Conservation (phyloP, 257 asterid species). For the Jacaranda mimosifolia region DNA sequence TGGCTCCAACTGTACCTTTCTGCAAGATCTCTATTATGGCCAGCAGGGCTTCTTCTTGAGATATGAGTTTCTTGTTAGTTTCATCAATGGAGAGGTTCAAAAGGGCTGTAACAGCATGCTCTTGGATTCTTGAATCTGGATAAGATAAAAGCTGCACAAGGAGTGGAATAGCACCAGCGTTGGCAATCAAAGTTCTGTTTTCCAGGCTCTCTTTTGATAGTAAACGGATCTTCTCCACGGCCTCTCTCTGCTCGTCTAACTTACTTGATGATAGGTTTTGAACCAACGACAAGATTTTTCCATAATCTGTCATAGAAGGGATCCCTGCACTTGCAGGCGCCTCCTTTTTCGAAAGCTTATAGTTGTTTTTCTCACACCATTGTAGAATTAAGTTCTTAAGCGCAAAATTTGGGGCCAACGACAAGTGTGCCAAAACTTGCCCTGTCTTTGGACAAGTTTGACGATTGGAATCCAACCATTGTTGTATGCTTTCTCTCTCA, state of each 20-base stretch:
- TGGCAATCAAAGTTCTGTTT: constrained; percentile 66
- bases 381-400: constrained; percentile 70
- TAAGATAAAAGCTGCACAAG: constrained; percentile 72
- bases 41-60: constrained; percentile 64
- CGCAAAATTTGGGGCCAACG: constrained; percentile 82
- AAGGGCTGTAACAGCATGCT: constrained; percentile 83
- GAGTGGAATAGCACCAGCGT: constrained; percentile 68
- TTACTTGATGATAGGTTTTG: constrained; percentile 61
- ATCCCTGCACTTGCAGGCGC: constrained; percentile 27
- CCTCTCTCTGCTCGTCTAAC: constrained; percentile 69
- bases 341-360: constrained; percentile 55
- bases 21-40: constrained; percentile 70
- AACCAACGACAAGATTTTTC: constrained; percentile 47
- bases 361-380: constrained; percentile 78
- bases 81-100: constrained; percentile 89
- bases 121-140: constrained; percentile 83
- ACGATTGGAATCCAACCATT: constrained; percentile 74
- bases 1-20: constrained; percentile 64
- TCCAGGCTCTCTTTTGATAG: constrained; percentile 80
- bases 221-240: constrained; percentile 71
- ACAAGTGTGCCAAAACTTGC: constrained; percentile 56
- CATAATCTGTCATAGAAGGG: constrained; percentile 31
- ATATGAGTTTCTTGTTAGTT: constrained; percentile 75
- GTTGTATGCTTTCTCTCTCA: constrained; percentile 82
- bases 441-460: constrained; percentile 88